Evolutionary conservation across 805 yeast species (phyloP).

Genomic region (Kodamaea leandrae): DNA sequence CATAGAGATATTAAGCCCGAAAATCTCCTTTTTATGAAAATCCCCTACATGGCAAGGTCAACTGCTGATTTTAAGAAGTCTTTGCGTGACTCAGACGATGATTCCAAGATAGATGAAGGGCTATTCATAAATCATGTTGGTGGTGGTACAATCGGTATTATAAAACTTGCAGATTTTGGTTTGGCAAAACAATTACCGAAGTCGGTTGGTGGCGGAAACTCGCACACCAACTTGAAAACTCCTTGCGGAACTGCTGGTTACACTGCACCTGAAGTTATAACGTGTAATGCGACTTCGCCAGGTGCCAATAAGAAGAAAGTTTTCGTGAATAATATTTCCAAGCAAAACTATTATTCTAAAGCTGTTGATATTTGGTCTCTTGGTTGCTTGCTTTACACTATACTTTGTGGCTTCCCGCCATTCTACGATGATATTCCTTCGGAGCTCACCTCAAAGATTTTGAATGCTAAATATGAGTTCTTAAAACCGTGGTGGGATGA

Average conservation of each 20-base stretch:
- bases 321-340: conserved; percentile 17
- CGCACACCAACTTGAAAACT: conserved; percentile 46
- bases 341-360: conserved; percentile 58
- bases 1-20: conserved; percentile 86
- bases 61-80: conserved; percentile 25
- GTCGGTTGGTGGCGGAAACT: conserved; percentile 1
- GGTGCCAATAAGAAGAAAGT: conserved; percentile 6
- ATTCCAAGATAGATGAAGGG: conserved; percentile 62
- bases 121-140: conserved; percentile 50
- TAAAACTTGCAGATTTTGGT: conserved; percentile 71
- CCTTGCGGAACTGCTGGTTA: conserved; percentile 79
- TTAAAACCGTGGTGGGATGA: conserved; percentile 90
- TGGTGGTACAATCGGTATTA: conserved; percentile 61
- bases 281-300: conserved; percentile 21
- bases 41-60: conserved; percentile 41
- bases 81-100: conserved; percentile 55
- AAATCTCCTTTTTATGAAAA: conserved; percentile 63
- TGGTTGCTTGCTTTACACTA: conserved; percentile 67
- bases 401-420: conserved; percentile 73
- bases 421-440: conserved; percentile 69
- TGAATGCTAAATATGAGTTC: conserved; percentile 71
- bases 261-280: conserved; percentile 70
- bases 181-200: conserved; percentile 53
- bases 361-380: conserved; percentile 73
- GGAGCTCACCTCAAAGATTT: conserved; percentile 62